Base-by-base conservation (phyloP, 176 grass and related monocot genomes). In the Rhynchospora tenuis region DNA sequence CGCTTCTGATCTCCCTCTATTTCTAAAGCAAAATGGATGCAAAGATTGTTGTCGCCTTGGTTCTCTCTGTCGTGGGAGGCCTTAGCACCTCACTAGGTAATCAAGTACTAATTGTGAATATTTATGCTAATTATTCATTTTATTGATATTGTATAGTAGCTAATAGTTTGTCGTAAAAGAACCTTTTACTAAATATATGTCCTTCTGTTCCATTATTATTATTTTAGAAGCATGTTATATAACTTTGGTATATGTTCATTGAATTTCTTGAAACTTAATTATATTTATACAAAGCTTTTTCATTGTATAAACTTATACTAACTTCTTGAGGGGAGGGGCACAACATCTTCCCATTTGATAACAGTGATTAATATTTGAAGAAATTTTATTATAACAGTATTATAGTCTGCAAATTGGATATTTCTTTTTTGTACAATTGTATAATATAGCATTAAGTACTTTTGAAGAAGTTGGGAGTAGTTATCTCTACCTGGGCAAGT, bases 21-120 rank as follows among this genome's bases (percentile, higher is more conserved):
- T 17, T 27, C 46, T 74, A 31, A 50, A 55, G 50, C 19, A 78
- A 51, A 70, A 93, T 94, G 92, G 89, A 94, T 87, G 84, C 89
- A 7, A 91, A 94, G 66, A 43, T 94, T 75, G 3, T 51, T 43
- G 92, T 91, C 58, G 87, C 92, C 13, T 83, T 94, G 26, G 70
- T 89, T 57, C 85, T 94, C 59, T 94, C 92, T 31, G 84, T 91
- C 69, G 85, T 94, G 9, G 92, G 92, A 2, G 92, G 92, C 26
- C 62, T 94, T 46, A 94, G 92, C 87, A 94, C 92, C 51, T 88
- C 92, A 22, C 83, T 94, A 17, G 92, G 92, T 94, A 94, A 2
- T 70, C 42, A 10, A n/a, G n/a, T 57, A 33, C 7, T 55, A 14
- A 15, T 31, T 45, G 3, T 33, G 16, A 14, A 46, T n/a, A 54